Conservation (phyloP, 345 rosid species). For the Arabis hirsuta region DNA sequence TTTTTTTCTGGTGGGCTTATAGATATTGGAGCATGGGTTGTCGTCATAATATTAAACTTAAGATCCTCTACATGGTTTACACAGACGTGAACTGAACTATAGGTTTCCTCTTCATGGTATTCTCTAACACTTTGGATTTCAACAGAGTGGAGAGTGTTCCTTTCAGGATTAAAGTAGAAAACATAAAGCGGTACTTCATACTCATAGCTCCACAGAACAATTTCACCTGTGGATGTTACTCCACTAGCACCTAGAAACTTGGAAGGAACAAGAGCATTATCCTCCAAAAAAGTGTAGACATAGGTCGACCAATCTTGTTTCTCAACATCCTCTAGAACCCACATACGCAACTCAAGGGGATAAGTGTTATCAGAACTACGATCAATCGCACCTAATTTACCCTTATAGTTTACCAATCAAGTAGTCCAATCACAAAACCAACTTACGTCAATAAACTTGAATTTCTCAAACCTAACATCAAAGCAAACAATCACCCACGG, state of each 20-base stretch:
- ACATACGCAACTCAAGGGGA: neutral
- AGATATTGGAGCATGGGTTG: no score
- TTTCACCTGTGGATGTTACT: neutral
- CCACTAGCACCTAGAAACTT: neutral
- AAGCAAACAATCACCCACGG: neutral
- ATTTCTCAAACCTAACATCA: slow-evolving; percentile 3
- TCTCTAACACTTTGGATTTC: neutral
- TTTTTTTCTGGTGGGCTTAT: no score
- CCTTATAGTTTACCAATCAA: neutral
- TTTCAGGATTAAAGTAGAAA: neutral
- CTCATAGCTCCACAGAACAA: neutral
- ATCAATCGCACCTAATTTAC: neutral
- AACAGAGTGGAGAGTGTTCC: neutral
- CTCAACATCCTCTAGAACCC: neutral
- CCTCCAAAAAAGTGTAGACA: neutral
- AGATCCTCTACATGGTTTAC: slow-evolving; percentile 1
- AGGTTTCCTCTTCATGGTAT: no score
- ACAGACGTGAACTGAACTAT: neutral
- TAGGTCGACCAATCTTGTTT: neutral
- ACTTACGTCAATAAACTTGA: neutral
- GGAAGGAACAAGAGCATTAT: neutral
- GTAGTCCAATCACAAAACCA: neutral
- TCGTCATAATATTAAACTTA: neutral
- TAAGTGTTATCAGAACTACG: neutral
- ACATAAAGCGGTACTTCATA: neutral